phyloP scores from a whole-genome alignment of 495 filamentous ascomycete species.

The Articulospora tetracladia region DNA sequence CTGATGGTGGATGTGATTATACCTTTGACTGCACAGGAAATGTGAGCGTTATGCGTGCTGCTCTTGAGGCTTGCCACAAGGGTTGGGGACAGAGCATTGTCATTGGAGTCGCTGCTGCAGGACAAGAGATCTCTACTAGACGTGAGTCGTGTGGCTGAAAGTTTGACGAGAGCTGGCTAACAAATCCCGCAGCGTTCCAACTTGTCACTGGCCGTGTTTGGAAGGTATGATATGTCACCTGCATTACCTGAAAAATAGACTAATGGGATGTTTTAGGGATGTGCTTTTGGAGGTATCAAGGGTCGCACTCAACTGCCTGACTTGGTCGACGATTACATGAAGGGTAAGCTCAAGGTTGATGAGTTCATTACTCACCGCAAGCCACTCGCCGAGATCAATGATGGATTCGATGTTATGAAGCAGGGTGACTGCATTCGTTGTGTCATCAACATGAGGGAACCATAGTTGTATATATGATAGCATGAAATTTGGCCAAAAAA shows the following conservation, averaged over 20 bases:
- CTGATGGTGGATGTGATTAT: slow-evolving; percentile 98
- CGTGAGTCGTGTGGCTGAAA: slow-evolving; percentile 58
- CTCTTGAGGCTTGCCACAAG: slow-evolving; percentile 97
- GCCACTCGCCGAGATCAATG: slow-evolving; percentile 75
- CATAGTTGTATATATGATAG: neutral
- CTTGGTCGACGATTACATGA: slow-evolving; percentile 87
- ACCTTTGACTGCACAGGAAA: slow-evolving; percentile 99
- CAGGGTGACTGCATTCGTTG: slow-evolving; percentile 92
- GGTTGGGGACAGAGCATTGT: slow-evolving; percentile 98
- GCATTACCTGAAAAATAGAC: neutral
- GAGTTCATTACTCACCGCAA: slow-evolving; percentile 99
- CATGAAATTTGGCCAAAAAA: neutral
- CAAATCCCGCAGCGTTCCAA: slow-evolving; percentile 74
- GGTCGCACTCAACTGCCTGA: slow-evolving; percentile 87
- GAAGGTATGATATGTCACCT: slow-evolving; percentile 43
- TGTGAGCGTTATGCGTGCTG: slow-evolving; percentile 91
- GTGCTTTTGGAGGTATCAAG: slow-evolving; percentile 97
- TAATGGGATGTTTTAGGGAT: slow-evolving; percentile 45
- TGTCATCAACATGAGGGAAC: slow-evolving; percentile 54
- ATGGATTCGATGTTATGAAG: slow-evolving; percentile 92
- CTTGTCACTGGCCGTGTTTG: slow-evolving; percentile 95
- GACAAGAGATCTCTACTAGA: slow-evolving; percentile 92
- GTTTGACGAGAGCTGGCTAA: slow-evolving; percentile 2
- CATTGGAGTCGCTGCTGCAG: slow-evolving; percentile 95
- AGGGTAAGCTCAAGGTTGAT: slow-evolving; percentile 91